phyloP scores from a whole-genome alignment of 305 asterid genomes.

The Fraxinus latifolia region DNA sequence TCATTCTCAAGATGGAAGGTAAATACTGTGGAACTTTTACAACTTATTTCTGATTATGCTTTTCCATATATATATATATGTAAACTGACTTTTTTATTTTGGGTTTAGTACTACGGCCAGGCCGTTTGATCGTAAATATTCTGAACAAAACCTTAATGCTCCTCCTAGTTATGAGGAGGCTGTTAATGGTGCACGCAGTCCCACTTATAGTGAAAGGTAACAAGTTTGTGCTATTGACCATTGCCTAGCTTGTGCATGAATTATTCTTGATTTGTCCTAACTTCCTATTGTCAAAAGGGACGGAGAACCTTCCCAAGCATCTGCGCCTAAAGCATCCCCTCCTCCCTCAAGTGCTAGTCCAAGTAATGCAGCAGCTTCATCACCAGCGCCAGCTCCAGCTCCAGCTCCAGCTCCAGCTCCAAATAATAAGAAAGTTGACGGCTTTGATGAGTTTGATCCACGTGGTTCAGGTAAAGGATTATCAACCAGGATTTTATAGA shows the following conservation, averaged over 20 bases:
- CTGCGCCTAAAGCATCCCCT: constrained; percentile 60
- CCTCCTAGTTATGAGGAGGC: constrained; percentile 93
- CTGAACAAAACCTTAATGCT: constrained; percentile 68
- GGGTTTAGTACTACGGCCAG: constrained; percentile 42
- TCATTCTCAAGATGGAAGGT: constrained; percentile 87
- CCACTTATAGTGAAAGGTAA: constrained; percentile 68
- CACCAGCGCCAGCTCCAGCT: constrained; percentile 31
- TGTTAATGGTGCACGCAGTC: constrained; percentile 66
- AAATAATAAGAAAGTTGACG: constrained; percentile 42
- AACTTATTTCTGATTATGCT: neutral
- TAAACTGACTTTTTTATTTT: constrained; percentile 17
- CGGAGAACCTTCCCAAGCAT: constrained; percentile 54
- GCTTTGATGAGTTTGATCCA: constrained; percentile 92
- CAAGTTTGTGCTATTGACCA: constrained; percentile 11
- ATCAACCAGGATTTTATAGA: neutral
- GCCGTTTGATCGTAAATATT: constrained; percentile 50
- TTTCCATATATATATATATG: neutral
- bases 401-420: constrained; percentile 29
- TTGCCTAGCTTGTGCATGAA: constrained; percentile 17
- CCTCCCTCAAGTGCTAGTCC: constrained; percentile 55
- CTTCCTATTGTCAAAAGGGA: constrained; percentile 45
- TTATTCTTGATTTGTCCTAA: constrained; percentile 26
- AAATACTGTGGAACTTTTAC: constrained; percentile 13
- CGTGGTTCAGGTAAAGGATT: constrained; percentile 65
- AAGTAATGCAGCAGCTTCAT: constrained; percentile 41